Base-by-base conservation (phyloP, 176 grass and related monocot genomes). In the Phoenix roebelenii region DNA sequence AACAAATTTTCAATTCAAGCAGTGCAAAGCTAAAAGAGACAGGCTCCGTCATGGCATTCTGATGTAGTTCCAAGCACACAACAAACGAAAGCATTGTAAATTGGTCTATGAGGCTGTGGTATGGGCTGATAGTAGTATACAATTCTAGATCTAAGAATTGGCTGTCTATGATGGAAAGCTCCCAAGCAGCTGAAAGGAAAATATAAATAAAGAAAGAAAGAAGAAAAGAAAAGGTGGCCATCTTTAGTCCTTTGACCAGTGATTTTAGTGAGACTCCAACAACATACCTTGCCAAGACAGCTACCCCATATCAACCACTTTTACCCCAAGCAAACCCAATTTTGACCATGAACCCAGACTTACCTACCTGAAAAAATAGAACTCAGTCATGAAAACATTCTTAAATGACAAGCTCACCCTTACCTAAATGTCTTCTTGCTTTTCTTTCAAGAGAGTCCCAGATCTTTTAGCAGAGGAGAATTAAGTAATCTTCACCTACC, bases 291-390 rank as follows among this genome's bases (percentile, higher is more conserved):
- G 51, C 22, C 57, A 78, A 59, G 52, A 75, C 57, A 89, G 78
- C 75, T 82, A 85, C 57, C 35, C 59, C 53, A 79, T 82, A 89
- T 70, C 89, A 73, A 77, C 80, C 85, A 85, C 85, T 89, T 81
- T 70, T 74, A 74, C 66, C 64, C 72, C 74, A 85, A 85, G 85
- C 72, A 73, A 85, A 14, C 35, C 35, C 6, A 44, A 14, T 44
- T 44, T 74, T 88, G 85, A 72, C 64, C 75, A 75, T 69, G 84
- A 71, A 85, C 70, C 75, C 85, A 65, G 72, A 64, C 71, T 74
- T 77, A 95, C 89, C 85, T 72, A 95, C 83, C 81, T 73, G 22
- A 74, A 74, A 62, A 84, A 44, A 14, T 44, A 12, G 7, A 44
- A 14, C 35, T 3, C 32, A 14, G 5, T 44, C 35, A 44, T 44